Evolutionary conservation across 345 rosid species (phyloP), one percentile per base, ranked within the genome.

Genomic region (Gossypium bickii): DNA sequence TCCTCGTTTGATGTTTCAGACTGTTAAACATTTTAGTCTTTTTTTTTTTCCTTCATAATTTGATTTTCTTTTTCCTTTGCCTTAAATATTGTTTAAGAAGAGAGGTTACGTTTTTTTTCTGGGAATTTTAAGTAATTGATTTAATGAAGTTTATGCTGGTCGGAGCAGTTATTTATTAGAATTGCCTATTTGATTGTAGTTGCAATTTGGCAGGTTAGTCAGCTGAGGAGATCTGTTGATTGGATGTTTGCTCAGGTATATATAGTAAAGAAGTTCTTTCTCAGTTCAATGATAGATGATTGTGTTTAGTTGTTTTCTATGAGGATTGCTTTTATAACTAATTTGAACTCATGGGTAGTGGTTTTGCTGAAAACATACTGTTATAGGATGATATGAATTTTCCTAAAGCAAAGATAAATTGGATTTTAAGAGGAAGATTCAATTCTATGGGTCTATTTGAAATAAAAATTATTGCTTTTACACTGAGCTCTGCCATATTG

Each of bases 211-310:
- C 95, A 90, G 98, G 93, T 87, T 77, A 80, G 84, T 72, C 93
- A 84, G 87, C 88, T 94, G 79, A 93, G 93, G 74, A 85, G 90
- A 81, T 85, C 93, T 67, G 87, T 87, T 74, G 90, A 87, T 86
- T 92, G 89, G 97, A 79, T 91, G 73, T 89, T 82, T 81, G 38
- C 82, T 48, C 97, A 88, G 97, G 97, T 92, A 82, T 75, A 78
- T 57, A 72, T 34, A 60, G 18, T 48, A 41, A 59, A 15, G 15
- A 24, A 12, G 43, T 49, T 69, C 24, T 69, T 51, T 51, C 45
- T 11, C 22, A 0, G 38, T 69, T 51, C 20, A 9, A 58, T 24
- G 17, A 9, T 17, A 12, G 4, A 24, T 15, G 24, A 47, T 47
- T 45, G 53, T 17, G 3, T 44, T 18, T 9, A 45, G 22, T 48